Percentiles rank a stretch among this genome's conserved stretches.
These are phyloP conservation scores for Microbotryomycetes sp. DNA, from an alignment of 1,284 basidiomycete genomes.

Conservation along the genomic window DNA sequence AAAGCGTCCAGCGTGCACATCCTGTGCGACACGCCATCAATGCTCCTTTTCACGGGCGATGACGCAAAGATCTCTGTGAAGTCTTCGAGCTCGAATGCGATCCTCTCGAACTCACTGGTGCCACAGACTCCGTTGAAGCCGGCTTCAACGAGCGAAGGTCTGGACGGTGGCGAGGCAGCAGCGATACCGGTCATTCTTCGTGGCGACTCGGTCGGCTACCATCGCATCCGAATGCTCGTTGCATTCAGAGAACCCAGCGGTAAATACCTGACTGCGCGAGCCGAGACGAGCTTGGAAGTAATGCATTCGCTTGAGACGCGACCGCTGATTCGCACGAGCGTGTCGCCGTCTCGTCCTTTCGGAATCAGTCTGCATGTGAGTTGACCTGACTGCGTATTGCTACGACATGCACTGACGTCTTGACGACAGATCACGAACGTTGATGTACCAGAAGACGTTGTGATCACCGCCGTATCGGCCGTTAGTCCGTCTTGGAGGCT, in stretches of 20 bases:
- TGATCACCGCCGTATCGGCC: constrained; percentile 13
- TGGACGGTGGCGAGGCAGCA: constrained; percentile 15
- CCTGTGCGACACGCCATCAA: constrained; percentile 35
- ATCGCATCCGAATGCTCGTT: constrained; percentile 11
- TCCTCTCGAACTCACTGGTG: constrained; percentile 8
- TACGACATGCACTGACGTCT: neutral
- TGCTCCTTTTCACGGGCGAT: constrained; percentile 17
- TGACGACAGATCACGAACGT: constrained; percentile 16
- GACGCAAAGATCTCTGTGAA: neutral
- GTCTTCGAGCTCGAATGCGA: neutral
- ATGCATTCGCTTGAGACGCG: constrained; percentile 22
- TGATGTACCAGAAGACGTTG: constrained; percentile 21
- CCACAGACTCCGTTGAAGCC: neutral
- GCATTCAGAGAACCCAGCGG: constrained; percentile 13
- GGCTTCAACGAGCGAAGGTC: neutral
- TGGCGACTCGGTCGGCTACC: constrained; percentile 9
- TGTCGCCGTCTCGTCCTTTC: neutral
- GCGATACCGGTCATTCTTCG: constrained; percentile 10
- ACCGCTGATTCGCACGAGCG: neutral
- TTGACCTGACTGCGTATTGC: neutral
- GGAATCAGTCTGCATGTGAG: constrained; percentile 18
- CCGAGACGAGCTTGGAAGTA: constrained; percentile 14
- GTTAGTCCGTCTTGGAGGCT: constrained; percentile 17
- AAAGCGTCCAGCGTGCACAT: constrained; percentile 38
- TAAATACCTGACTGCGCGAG: constrained; percentile 1